phyloP scores from a whole-genome alignment of 805 yeast species.

The Wickerhamomyces alni region DNA sequence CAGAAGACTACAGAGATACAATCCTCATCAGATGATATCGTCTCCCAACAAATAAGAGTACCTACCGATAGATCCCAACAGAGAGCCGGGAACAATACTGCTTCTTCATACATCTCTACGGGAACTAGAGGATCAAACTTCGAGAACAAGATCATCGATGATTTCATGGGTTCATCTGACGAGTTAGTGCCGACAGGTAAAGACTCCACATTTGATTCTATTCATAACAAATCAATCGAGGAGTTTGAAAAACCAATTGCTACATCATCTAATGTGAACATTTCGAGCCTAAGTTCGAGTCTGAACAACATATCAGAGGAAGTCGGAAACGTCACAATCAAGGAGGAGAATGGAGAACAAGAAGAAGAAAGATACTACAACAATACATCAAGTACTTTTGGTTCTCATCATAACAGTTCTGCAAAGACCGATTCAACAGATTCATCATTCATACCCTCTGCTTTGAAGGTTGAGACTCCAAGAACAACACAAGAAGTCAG shows the following conservation, averaged over 20 bases:
- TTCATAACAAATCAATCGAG: slow-evolving; percentile 7
- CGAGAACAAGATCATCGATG: slow-evolving; percentile 21
- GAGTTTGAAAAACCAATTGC: slow-evolving; percentile 22
- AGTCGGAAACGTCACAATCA: slow-evolving; percentile 20
- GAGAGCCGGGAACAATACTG: neutral
- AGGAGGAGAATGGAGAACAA: slow-evolving; percentile 9
- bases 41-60: slow-evolving; percentile 6
- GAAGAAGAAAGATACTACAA: slow-evolving; percentile 6
- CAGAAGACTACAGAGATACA: too few relatives aligned
- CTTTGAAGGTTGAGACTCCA: slow-evolving; percentile 3
- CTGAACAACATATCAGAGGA: slow-evolving; percentile 16
- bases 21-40: slow-evolving; percentile 9
- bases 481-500: neutral
- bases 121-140: slow-evolving; percentile 14
- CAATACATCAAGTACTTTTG: slow-evolving; percentile 12
- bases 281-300: slow-evolving; percentile 18
- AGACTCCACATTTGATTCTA: slow-evolving; percentile 2
- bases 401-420: slow-evolving; percentile 1
- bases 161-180: slow-evolving; percentile 17
- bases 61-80: neutral
- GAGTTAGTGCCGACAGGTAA: slow-evolving; percentile 9
- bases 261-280: slow-evolving; percentile 22
- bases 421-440: slow-evolving; percentile 4
- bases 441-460: slow-evolving; percentile 3
- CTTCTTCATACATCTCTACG: slow-evolving; percentile 15